Evolutionary conservation across 2,329 filamentous ascomycete species (phyloP).

Genomic region (Alternaria alternata): DNA sequence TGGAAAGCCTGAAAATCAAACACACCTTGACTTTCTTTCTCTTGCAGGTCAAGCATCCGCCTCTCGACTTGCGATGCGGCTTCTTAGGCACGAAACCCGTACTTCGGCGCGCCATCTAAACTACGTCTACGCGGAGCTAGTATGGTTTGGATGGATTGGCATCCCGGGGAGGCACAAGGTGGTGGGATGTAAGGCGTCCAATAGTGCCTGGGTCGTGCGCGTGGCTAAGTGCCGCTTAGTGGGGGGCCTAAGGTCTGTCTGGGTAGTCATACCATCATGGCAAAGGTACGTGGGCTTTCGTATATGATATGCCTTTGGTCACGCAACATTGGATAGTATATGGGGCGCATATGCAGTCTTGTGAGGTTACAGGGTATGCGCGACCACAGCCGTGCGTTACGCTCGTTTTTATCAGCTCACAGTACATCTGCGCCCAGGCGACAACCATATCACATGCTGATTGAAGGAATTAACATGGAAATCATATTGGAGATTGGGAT

Average conservation of each 20-base stretch:
- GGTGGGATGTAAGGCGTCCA: constrained; percentile 4
- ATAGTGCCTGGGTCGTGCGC: neutral
- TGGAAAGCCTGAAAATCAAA: neutral
- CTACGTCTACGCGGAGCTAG: neutral
- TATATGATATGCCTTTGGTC: neutral
- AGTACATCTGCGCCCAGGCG: neutral
- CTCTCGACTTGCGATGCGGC: constrained; percentile 43
- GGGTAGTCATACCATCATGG: constrained; percentile 8
- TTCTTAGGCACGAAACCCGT: constrained; percentile 44
- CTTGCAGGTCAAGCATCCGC: constrained; percentile 44
- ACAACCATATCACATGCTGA: neutral
- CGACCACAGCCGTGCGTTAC: neutral
- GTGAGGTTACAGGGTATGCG: neutral
- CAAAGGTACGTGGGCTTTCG: neutral
- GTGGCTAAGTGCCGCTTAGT: neutral
- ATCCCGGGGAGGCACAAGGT: neutral
- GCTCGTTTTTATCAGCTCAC: neutral
- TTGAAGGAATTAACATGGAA: neutral
- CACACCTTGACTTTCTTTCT: constrained; percentile 47
- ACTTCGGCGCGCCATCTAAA: constrained; percentile 35
- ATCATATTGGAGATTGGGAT: neutral
- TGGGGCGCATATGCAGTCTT: neutral
- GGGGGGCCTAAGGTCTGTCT: constrained; percentile 2
- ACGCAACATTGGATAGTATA: neutral
- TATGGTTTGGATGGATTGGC: neutral